Conservation (phyloP, 2,329 filamentous ascomycete species). For the Apiospora koreana region DNA sequence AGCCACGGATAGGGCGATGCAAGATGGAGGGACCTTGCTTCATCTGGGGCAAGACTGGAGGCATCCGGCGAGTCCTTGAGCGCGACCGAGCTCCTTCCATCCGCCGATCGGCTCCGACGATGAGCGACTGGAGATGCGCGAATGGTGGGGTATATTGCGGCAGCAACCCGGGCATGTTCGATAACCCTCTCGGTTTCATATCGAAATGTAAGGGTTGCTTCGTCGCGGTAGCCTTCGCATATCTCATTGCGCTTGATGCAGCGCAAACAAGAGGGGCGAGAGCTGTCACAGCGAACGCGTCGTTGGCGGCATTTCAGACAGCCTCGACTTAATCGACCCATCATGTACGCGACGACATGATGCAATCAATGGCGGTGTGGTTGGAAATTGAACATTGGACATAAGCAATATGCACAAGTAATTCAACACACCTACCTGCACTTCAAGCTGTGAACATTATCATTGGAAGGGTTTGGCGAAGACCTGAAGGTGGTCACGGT, state of each 20-base stretch:
- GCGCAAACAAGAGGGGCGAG: slow-evolving; percentile 36
- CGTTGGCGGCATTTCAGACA: slow-evolving; percentile 8
- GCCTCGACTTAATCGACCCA: slow-evolving; percentile 10
- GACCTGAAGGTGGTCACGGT: too few relatives aligned
- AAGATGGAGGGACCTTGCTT: neutral
- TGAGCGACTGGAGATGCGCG: slow-evolving; percentile 36
- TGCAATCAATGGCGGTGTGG: neutral
- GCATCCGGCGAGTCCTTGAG: neutral
- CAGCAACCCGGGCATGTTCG: slow-evolving; percentile 17
- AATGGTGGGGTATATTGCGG: slow-evolving; percentile 24
- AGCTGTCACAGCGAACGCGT: slow-evolving; percentile 33
- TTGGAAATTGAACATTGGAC: neutral
- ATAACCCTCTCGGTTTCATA: slow-evolving; percentile 36
- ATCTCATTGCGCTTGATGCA: slow-evolving; percentile 38
- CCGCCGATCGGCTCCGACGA: slow-evolving; percentile 32
- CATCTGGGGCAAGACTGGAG: neutral
- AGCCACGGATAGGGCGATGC: slow-evolving; percentile 25
- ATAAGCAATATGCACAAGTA: too few relatives aligned
- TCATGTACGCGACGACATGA: neutral
- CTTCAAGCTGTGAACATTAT: too few relatives aligned
- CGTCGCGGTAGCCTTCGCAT: slow-evolving; percentile 40
- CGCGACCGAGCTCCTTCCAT: neutral
- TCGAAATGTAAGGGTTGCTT: slow-evolving; percentile 37
- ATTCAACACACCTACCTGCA: too few relatives aligned
- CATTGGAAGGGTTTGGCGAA: too few relatives aligned